Evolutionary conservation across 306 rosid species (phyloP).

Genomic region (Prosopis cineraria): DNA sequence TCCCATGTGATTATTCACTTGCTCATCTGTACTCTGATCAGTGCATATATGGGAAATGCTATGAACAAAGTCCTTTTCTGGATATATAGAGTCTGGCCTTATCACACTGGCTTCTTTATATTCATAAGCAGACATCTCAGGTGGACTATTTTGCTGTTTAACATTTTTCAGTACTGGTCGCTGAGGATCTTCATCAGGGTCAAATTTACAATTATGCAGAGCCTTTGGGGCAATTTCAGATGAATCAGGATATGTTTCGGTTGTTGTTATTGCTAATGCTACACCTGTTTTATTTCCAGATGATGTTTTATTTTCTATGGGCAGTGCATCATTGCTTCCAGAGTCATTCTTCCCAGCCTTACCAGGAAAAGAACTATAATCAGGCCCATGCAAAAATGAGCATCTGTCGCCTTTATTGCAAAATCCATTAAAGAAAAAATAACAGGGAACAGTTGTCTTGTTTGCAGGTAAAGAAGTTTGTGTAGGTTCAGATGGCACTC

Average conservation of each 20-base stretch:
- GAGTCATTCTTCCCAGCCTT: conserved; percentile 51
- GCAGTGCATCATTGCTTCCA: conserved; percentile 42
- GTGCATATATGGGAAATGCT: conserved; percentile 39
- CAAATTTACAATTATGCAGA: conserved; percentile 32
- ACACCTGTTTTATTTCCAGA: conserved; percentile 41
- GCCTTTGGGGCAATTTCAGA: conserved; percentile 42
- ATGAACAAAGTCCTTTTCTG: conserved; percentile 36
- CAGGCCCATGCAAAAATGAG: conserved; percentile 66
- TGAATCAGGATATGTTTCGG: conserved; percentile 33
- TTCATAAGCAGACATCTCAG: conserved; percentile 43
- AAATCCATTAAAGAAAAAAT: conserved; percentile 71
- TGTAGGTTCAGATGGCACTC: conserved; percentile 57
- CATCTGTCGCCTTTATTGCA: conserved; percentile 86
- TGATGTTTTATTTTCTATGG: conserved; percentile 46
- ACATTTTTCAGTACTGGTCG: conserved; percentile 37
- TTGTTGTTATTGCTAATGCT: conserved; percentile 37
- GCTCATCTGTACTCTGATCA: conserved; percentile 63
- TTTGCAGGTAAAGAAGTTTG: conserved; percentile 52
- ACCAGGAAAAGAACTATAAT: conserved; percentile 34
- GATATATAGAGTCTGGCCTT: background rate
- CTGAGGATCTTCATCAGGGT: conserved; percentile 33
- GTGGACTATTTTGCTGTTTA: conserved; percentile 34
- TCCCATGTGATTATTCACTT: conserved; percentile 45
- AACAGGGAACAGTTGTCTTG: conserved; percentile 74
- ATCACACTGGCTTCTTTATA: conserved; percentile 43